phyloP scores from a whole-genome alignment of 352 stramenopile genomes.

The Thalassiosira delicatula region DNA sequence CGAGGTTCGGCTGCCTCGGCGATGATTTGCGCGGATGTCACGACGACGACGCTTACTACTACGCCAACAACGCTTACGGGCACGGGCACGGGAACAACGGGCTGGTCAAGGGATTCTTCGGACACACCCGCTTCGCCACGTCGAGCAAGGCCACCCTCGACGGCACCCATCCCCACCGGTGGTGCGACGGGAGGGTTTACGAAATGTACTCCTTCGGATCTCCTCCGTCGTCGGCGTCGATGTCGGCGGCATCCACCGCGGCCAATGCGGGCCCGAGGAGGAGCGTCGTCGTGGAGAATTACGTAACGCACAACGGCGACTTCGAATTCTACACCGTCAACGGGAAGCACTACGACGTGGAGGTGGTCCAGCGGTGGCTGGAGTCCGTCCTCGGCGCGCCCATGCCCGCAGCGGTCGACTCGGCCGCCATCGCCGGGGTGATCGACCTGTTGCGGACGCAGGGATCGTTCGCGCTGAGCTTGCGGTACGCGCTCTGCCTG shows the following conservation, averaged over 20 bases:
- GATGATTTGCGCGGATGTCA: slow-evolving; percentile 31
- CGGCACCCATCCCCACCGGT: slow-evolving; percentile 79
- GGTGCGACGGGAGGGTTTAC: slow-evolving; percentile 24
- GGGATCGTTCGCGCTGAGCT: slow-evolving; percentile 75
- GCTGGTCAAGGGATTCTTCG: slow-evolving; percentile 58
- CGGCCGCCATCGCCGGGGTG: slow-evolving; percentile 73
- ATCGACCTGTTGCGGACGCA: slow-evolving; percentile 74
- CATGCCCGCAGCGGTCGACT: slow-evolving; percentile 73
- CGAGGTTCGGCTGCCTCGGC: no score
- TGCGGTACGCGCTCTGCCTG: slow-evolving; percentile 71
- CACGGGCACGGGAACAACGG: neutral
- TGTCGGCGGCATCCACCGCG: no score
- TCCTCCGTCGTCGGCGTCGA: slow-evolving; percentile 4
- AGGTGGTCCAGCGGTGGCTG: slow-evolving; percentile 74
- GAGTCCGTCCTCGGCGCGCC: slow-evolving; percentile 39
- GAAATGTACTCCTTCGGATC: slow-evolving; percentile 1
- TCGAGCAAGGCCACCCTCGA: slow-evolving; percentile 71
- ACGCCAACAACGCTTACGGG: slow-evolving; percentile 3
- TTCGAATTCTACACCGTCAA: slow-evolving; percentile 81
- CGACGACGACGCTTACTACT: slow-evolving; percentile 25
- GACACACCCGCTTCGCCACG: slow-evolving; percentile 80
- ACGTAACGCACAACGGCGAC: slow-evolving; percentile 82
- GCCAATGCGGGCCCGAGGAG: no score
- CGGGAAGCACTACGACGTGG: slow-evolving; percentile 72
- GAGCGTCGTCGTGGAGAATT: slow-evolving; percentile 63